Conservation (phyloP, 2,329 filamentous ascomycete genomes). For the Botryosphaeria dothidea region DNA sequence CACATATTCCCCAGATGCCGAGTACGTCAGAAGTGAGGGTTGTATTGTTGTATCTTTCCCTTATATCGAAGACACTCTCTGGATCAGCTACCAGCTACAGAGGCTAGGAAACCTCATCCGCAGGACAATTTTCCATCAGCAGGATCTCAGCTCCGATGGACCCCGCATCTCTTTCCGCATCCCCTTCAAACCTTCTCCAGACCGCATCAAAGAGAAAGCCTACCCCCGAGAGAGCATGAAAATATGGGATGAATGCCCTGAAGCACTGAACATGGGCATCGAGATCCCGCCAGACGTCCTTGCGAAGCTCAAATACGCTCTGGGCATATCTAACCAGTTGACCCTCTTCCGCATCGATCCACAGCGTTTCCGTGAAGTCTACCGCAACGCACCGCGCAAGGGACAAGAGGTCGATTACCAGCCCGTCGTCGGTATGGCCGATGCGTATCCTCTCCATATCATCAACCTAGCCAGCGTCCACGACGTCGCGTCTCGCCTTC, state of each 20-base stretch:
- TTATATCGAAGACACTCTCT: conserved; percentile 36
- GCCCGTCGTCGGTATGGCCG: conserved; percentile 67
- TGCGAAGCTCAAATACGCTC: conserved; percentile 62
- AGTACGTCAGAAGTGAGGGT: conserved; percentile 55
- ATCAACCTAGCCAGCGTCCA: conserved; percentile 66
- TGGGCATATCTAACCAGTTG: conserved; percentile 67
- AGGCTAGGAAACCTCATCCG: conserved; percentile 35
- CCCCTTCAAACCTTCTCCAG: conserved; percentile 62
- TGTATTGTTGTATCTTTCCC: conserved; percentile 70
- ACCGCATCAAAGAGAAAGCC: conserved; percentile 58
- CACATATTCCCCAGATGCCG: conserved; percentile 50
- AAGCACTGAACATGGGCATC: conserved; percentile 46
- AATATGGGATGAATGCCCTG: conserved; percentile 63
- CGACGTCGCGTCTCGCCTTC: conserved; percentile 59
- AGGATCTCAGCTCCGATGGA: conserved; percentile 37
- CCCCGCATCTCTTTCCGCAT: conserved; percentile 67
- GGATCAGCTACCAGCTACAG: conserved; percentile 31
- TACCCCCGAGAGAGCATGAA: conserved; percentile 64
- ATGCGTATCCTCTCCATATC: conserved; percentile 72
- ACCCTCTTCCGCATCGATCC: conserved; percentile 70
- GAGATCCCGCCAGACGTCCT: conserved; percentile 57
- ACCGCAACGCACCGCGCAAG: conserved; percentile 59
- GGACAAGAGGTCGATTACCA: conserved; percentile 61
- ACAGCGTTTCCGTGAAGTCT: conserved; percentile 57
- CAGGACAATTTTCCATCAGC: conserved; percentile 21